A percentile compares a stretch with the other conserved stretches of the same genome.
These are phyloP conservation scores for Boletus sp. DNA, from an alignment of 1,284 basidiomycete genomes.

Conservation along the genomic window DNA sequence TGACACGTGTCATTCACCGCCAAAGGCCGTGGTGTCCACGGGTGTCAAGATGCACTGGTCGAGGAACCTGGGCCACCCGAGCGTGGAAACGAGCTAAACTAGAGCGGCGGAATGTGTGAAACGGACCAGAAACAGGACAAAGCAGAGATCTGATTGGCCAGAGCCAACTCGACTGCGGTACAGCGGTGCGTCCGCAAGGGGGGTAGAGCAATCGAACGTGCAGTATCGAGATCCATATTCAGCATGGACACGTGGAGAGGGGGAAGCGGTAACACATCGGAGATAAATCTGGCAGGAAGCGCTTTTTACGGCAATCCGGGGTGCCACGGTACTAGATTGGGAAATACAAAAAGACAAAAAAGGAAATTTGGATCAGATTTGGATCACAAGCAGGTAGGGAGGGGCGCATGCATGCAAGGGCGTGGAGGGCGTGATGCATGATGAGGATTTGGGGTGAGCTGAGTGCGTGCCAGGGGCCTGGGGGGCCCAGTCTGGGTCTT, in stretches of 20 bases:
- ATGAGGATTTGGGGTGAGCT: slow-evolving; percentile 27
- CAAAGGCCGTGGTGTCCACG: slow-evolving; percentile 26
- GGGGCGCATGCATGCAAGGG: slow-evolving; percentile 20
- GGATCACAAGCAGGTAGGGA: slow-evolving; percentile 7
- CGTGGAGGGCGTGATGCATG: slow-evolving; percentile 23
- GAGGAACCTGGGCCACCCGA: slow-evolving; percentile 7
- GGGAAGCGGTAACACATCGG: no score
- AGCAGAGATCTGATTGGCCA: not conserved
- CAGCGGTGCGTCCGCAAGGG: slow-evolving; percentile 19
- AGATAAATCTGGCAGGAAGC: slow-evolving; percentile 30
- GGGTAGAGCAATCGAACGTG: slow-evolving; percentile 8
- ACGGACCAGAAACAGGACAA: no score
- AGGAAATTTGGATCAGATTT: slow-evolving; percentile 23
- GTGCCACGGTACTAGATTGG: slow-evolving; percentile 24
- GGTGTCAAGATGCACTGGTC: slow-evolving; percentile 5
- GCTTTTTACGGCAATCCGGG: slow-evolving; percentile 31
- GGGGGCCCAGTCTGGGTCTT: slow-evolving; percentile 20
- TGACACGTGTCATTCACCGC: slow-evolving; percentile 20
- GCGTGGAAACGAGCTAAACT: slow-evolving; percentile 14
- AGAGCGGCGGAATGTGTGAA: slow-evolving; percentile 6
- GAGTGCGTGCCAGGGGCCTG: slow-evolving; percentile 16
- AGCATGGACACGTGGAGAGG: slow-evolving; percentile 28
- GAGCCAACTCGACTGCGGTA: slow-evolving; percentile 25
- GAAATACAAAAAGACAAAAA: slow-evolving; percentile 22
- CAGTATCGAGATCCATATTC: slow-evolving; percentile 24